Evolutionary conservation across 2,329 filamentous ascomycete species (phyloP), one percentile per base, ranked within the genome.

Genomic region (Verticillium isaacii): DNA sequence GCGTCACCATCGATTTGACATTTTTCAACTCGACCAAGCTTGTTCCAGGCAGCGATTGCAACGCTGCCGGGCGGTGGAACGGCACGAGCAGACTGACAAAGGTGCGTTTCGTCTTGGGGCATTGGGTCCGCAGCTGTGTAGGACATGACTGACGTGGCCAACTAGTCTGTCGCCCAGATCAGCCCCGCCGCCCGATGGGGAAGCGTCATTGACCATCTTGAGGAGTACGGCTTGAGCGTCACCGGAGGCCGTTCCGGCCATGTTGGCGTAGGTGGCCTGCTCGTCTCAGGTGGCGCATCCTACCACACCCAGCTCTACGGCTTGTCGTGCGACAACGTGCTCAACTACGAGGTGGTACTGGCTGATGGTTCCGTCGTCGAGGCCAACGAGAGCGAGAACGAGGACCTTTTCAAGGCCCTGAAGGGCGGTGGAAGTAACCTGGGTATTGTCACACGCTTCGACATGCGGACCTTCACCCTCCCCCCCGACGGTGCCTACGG

Each of bases 341-440:
- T 71, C 32, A 75, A 75, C 63, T 79, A 73, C 58, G 72, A 82
- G 67, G 71, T 84, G 37, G 80, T 84, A 1, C 72, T 82, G 1
- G 75, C 76, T 0, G 67, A 74, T 55, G 80, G 81, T 1, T 60
- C 63, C 1, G 72, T 83, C 39, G 68, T 80, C 15, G 74, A 76
- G 14, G 79, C 76, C 15, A 79, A 74, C 41, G 61, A 61, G 0
- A 59, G 64, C 0, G 56, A 70, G 2, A 72, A 82, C 58, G 39
- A 65, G 0, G 80, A 84, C 63, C 74, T 84, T 0, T 83, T 74
- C 66, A 75, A 73, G 64, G 80, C 80, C 1, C 70, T 82, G 2
- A 78, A 80, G 61, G 82, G 81, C 5, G 81, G 82, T 15, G 73
- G 74, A 19, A 77, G 72, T 62, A 83, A 83, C 64, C 78, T 81